A percentile compares a stretch with the other conserved stretches of the same genome.
phyloP scores from a whole-genome alignment of 202 grass and related monocot genomes.

The Miscanthus sacchariflorus region DNA sequence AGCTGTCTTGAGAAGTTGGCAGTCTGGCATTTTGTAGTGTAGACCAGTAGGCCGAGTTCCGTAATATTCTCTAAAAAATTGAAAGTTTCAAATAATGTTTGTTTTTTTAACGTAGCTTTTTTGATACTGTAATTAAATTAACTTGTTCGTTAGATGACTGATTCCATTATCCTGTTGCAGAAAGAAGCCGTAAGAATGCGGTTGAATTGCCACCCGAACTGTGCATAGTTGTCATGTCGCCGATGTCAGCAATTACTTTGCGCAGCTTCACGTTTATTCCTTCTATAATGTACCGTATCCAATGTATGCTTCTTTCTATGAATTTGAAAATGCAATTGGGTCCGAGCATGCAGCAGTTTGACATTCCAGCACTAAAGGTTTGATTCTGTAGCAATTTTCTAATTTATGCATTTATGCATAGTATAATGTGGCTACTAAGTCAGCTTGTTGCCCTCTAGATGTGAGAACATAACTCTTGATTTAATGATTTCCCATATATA shows the following conservation, averaged over 20 bases:
- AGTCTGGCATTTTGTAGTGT: background rate
- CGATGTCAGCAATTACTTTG: slow-evolving; percentile 52
- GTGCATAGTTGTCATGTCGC: slow-evolving; percentile 71
- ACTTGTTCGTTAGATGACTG: slow-evolving; percentile 10
- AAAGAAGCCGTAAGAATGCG: slow-evolving; percentile 3
- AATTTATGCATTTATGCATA: background rate
- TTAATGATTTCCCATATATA: background rate
- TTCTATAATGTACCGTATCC: slow-evolving; percentile 81
- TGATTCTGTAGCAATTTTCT: background rate
- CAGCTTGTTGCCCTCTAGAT: background rate
- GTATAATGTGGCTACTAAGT: background rate
- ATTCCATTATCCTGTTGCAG: slow-evolving; percentile 54
- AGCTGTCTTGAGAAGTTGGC: background rate
- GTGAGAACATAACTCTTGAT: background rate
- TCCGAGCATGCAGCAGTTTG: slow-evolving; percentile 55
- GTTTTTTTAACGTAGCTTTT: background rate
- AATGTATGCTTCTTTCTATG: slow-evolving; percentile 74
- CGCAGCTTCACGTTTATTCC: slow-evolving; percentile 61
- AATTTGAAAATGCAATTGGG: slow-evolving; percentile 63
- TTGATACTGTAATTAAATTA: background rate
- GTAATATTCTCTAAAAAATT: background rate
- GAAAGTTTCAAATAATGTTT: background rate
- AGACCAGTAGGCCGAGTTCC: background rate
- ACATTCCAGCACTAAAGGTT: slow-evolving; percentile 68
- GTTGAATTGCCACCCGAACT: slow-evolving; percentile 88